These are phyloP conservation scores for Waitea zeae DNA, from an alignment of 1,284 basidiomycete species.

Conservation along the genomic window DNA sequence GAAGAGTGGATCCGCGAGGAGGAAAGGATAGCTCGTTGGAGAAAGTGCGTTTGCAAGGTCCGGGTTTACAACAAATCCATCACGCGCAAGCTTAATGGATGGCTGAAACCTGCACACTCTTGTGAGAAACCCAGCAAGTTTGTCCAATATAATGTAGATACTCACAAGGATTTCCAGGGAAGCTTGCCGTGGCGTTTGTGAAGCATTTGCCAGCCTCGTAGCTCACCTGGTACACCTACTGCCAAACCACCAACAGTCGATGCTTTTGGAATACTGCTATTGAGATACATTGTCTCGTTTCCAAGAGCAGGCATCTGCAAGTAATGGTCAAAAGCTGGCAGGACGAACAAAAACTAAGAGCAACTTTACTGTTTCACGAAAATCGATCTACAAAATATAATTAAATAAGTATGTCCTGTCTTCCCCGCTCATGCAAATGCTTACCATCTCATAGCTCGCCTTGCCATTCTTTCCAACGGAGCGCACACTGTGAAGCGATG, in stretches of 20 bases:
- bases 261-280: conserved; percentile 8
- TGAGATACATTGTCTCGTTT: conserved; percentile 27
- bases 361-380: no score
- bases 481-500: conserved; percentile 8
- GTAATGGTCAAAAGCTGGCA: no score
- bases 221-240: conserved; percentile 35
- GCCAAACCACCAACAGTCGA: conserved; percentile 33
- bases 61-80: conserved; percentile 23
- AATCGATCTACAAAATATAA: no score
- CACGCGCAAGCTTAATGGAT: conserved; percentile 24
- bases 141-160: neutral
- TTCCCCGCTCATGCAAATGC: conserved; percentile 43
- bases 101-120: conserved; percentile 14
- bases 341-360: no score
- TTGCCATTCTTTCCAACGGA: conserved; percentile 2
- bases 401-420: no score
- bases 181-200: conserved; percentile 26
- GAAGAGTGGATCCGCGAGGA: conserved; percentile 28
- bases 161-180: conserved; percentile 29
- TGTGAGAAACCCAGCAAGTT: neutral
- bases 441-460: conserved; percentile 17
- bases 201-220: conserved; percentile 29
- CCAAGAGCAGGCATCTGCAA: conserved; percentile 23
- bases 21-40: conserved; percentile 18
- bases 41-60: conserved; percentile 25